Conservation (phyloP, 352 stramenopile genomes). For the Pythium insidiosum region DNA sequence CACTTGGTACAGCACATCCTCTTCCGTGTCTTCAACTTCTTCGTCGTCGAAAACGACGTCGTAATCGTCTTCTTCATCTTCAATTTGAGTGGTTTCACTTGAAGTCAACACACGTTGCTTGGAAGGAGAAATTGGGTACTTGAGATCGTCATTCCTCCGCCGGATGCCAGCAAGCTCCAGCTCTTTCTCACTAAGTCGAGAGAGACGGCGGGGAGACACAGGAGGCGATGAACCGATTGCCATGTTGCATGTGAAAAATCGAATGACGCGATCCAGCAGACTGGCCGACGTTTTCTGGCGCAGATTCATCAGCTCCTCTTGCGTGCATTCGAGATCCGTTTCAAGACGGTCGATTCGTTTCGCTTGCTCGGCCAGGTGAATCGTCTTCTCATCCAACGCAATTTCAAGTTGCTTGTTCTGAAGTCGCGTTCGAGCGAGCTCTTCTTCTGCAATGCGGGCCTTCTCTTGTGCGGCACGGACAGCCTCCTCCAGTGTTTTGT, state of each 20-base stretch:
- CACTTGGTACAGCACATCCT: constrained; percentile 46
- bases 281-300: constrained; percentile 25
- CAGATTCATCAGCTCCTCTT: constrained; percentile 42
- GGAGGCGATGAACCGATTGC: constrained; percentile 20
- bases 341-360: constrained; percentile 55
- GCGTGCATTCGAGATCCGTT: constrained; percentile 33
- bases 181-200: no score
- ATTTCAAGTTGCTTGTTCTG: constrained; percentile 52
- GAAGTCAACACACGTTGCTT: background rate
- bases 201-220: constrained; percentile 16
- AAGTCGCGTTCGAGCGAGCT: constrained; percentile 31
- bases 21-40: constrained; percentile 46
- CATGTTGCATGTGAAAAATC: constrained; percentile 79
- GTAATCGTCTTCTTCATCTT: background rate
- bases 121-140: background rate
- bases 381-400: constrained; percentile 39
- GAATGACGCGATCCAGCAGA: constrained; percentile 64
- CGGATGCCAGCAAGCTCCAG: no score
- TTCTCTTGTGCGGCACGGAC: constrained; percentile 32
- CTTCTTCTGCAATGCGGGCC: constrained; percentile 28
- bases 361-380: constrained; percentile 47
- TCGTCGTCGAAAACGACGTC: background rate
- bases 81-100: background rate
- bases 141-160: background rate
- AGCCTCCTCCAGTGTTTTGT: constrained; percentile 28